Evolutionary conservation across 2,329 filamentous ascomycete species (phyloP), one percentile per base, ranked within the genome.

Genomic region (Neonectria coccinea): DNA sequence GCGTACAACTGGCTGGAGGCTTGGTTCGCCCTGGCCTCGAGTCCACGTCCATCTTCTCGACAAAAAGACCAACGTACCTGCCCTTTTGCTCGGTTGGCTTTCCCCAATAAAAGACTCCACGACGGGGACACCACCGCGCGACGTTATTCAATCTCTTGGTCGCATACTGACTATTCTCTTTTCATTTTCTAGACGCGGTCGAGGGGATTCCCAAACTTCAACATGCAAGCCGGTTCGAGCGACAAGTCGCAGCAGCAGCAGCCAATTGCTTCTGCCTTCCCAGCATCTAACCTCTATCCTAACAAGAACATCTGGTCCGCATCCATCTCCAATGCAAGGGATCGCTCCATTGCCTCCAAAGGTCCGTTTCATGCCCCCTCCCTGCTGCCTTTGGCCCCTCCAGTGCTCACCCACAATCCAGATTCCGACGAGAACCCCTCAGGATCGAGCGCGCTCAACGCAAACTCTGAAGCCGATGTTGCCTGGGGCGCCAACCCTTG

Each of bases 371-470:
- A 59, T 59, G 9, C 56, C 18, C 52, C 22, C 56, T 27, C 12
- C 31, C 48, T 54, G 16, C 39, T 42, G 18, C 45, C n/a, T 44
- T 12, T 12, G 31, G 16, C 48, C 50, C 48, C 44, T 31, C 42
- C 33, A 31, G 44, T 62, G 55, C 72, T 73, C 59, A 72, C 69
- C 14, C 54, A 29, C 36, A 47, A 18, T 25, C 25, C 62, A 77
- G 77, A 77, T 18, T 58, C 73, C 60, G 73, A 79, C 59, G 74
- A 75, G 29, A 70, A 74, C 59, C 88, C 90, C 73, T 89, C 88
- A 4, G 91, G 91, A 53, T 92, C 91, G 6, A 85, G 89, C 65
- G 91, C 90, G 63, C 82, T 94, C 42, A 84, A 92, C 64, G 84
- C 88, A 48, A 87, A 89, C 45, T 92, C 91, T 10, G 90, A 93